Base-by-base conservation (phyloP, 257 asterid species). In the Solanum stenotomum region DNA sequence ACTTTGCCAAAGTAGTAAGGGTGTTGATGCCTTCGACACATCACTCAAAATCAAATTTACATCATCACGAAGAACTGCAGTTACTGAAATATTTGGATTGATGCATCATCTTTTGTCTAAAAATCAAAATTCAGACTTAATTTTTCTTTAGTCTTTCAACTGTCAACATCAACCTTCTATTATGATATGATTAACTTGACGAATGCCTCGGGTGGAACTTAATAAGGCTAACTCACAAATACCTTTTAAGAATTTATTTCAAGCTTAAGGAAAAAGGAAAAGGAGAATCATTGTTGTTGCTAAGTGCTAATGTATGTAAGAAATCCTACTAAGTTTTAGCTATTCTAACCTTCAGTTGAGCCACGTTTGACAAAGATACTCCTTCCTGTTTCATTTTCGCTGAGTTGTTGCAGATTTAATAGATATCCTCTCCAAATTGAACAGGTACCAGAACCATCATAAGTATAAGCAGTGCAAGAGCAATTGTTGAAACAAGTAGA, bases 381-480 rank as follows among this genome's bases (percentile, higher is more conserved):
- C 23, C 25, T 12, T 38, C 49, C 56, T 10, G 49, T 86, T 35
- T 27, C 72, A 22, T 22, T 46, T 70, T 12, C 1, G 40, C 14
- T 59, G 84, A 72, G 35, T 14, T 5, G 71, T 86, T 44, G 71
- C 72, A 86, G 33, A 46, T 86, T 31, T 6, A 42, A 29, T 12
- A 86, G 20, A 13, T 20, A 4, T 1, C 11, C 52, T 3, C 12
- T 40, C 88, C 84, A 86, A 46, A 86, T 25, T 20, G 37, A 86
- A 59, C 56, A 86, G 61, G 9, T 18, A 46, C 22, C 1, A 8
- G 14, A 77, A 40, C 16, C 49, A 20, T 86, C 18, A 31, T 37
- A 77, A 61, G 86, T 22, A 61, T 87, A 87, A 40, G 52, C 81
- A 12, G 79, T 87, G 23, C 89, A 87, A 61, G 89, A 87, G 31